Evolutionary conservation across 306 rosid genomes (phyloP), one percentile per base, ranked within the genome.

Genomic region (Clitoria ternatea): DNA sequence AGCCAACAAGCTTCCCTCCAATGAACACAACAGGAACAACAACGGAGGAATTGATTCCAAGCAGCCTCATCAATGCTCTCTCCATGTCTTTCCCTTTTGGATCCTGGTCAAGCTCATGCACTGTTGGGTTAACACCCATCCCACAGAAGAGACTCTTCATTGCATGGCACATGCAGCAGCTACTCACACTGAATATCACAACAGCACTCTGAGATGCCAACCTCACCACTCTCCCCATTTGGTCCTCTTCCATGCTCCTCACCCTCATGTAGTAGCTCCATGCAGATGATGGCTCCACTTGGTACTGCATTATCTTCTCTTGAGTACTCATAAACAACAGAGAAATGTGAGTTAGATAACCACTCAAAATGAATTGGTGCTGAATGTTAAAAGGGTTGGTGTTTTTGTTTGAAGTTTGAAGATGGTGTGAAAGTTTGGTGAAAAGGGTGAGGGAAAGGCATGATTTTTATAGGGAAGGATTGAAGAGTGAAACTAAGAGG

Each of bases 81-180:
- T 89, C 92, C 59, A 89, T 75, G 10, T 87, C 89, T 43, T 83
- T 84, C 1, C 96, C 97, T 17, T 79, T 74, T 0, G 92, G 92
- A 55, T 86, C 86, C 14, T 82, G 85, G 36, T 93, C 97, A 0
- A 93, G 78, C 71, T 93, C 98, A 54, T 88, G 75, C 20, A 93
- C 97, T 0, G 81, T 85, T 0, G 98, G 87, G 81, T 87, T 86
- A 19, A 93, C 98, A 0, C 98, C 98, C 98, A 93, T 93, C 5
- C 97, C 97, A 40, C 93, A 83, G 61, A 90, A 87, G 2, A 93
- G 89, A 36, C 86, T 74, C 85, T 92, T 92, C 62, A 93, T 83
- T 36, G 98, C 96, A 69, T 90, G 96, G 65, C 98, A 93, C 98
- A 93, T 93, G 81, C 96, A 90, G 8, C 98, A 88, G 17, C 81